Conservation (phyloP, 169 alveolate genomes). For the Babesia caballi region DNA sequence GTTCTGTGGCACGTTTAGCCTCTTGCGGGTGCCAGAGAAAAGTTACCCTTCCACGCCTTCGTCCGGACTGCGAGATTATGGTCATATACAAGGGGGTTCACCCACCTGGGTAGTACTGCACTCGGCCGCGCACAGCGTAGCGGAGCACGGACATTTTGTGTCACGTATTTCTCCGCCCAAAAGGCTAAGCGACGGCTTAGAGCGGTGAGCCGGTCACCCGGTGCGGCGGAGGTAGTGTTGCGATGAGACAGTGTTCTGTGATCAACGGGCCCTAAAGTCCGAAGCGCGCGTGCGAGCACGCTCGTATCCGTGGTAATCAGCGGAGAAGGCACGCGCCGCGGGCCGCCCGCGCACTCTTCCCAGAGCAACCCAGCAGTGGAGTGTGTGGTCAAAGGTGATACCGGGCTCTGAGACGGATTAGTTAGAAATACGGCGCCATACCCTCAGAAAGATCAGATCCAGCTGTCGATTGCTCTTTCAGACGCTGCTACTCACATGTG, state of each 20-base stretch:
- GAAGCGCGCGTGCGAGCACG: conserved; percentile 28
- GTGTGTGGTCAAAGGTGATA: conserved; percentile 38
- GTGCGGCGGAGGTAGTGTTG: neutral
- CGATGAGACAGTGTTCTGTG: neutral
- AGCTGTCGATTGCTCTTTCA: neutral
- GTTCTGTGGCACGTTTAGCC: neutral
- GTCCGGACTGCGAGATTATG: conserved; percentile 23
- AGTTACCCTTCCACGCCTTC: conserved; percentile 63
- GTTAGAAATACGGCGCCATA: neutral
- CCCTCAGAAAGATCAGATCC: neutral
- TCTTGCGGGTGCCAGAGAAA: neutral
- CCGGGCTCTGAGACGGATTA: neutral
- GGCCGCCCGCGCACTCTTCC: conserved; percentile 47
- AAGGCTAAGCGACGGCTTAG: neutral
- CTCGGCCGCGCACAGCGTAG: conserved; percentile 37
- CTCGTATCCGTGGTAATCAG: conserved; percentile 65
- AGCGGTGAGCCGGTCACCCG: neutral
- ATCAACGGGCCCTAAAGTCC: neutral
- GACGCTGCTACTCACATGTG: conserved; percentile 8
- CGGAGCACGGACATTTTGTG: conserved; percentile 40
- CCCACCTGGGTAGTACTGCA: conserved; percentile 60
- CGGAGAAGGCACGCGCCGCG: conserved; percentile 59
- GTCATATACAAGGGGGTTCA: neutral
- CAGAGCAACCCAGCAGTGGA: conserved; percentile 67
- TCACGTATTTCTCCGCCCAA: neutral